Evolutionary conservation across 2,329 filamentous ascomycete species (phyloP), one percentile per base, ranked within the genome.

Genomic region (Aspergillus transmontanensis): DNA sequence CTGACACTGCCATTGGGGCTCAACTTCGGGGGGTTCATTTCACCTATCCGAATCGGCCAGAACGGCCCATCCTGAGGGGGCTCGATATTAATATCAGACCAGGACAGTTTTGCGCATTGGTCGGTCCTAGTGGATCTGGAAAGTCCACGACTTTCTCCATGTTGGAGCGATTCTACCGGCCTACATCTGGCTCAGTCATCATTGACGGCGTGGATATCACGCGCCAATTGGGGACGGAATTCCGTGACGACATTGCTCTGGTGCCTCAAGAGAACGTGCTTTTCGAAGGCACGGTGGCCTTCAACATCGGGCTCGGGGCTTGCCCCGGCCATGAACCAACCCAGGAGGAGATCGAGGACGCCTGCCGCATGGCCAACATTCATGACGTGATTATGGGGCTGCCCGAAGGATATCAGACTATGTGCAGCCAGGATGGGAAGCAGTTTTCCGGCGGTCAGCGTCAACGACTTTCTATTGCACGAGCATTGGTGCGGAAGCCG

Each of bases 71-170:
- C 14, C 78, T 92, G 2, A 77, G 82, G 23, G 82, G 81, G 2
- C 77, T 90, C 16, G 85, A 80, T 14, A 79, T 91, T 36, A 81
- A 81, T 2, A 84, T 90, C 43, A 63, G 60, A 34, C 72, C 75
- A 0, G 76, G 75, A 4, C 68, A 75, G 55, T 81, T 80, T 65
- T 79, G 74, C 12, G 82, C 81, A 4, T 77, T 84, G 28, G 88
- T 94, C 92, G 88, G 88, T 0, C 86, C 87, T 1, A 88, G 86
- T 0, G 89, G 88, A 3, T 86, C 87, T 1, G 88, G 88, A 1
- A 90, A 90, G 70, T 89, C 86, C 1, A 90, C 88, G 21, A 86
- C 88, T 45, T 82, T 90, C 68, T 82, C 85, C 3, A 71, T 83
- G 55, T 66, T 83, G 10, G 83, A 87, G 70, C 80, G 85, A 6